Percentiles rank a stretch among this genome's conserved stretches.
phyloP scores from a whole-genome alignment of 2,329 filamentous ascomycete species.

The Diplodia seriata region DNA sequence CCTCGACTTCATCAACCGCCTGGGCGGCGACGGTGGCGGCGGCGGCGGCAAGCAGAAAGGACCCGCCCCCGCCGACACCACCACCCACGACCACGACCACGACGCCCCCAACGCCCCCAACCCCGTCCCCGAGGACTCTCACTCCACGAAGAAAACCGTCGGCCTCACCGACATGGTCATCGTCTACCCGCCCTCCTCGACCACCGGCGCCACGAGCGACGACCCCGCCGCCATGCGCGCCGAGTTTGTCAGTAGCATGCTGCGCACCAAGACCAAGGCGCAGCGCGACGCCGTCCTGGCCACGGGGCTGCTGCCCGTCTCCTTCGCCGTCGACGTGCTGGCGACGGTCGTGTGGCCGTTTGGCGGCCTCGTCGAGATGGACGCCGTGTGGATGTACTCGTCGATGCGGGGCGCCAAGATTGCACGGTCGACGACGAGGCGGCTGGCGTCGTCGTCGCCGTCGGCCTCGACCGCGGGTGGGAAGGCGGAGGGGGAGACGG shows the following conservation, averaged over 20 bases:
- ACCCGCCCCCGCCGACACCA: neutral
- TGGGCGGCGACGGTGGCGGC: slow-evolving; percentile 38
- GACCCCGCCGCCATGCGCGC: slow-evolving; percentile 44
- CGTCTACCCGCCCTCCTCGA: slow-evolving; percentile 45
- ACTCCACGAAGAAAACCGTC: slow-evolving; percentile 47
- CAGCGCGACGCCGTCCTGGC: slow-evolving; percentile 53
- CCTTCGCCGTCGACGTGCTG: slow-evolving; percentile 46
- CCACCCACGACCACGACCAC: neutral
- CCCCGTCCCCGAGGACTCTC: neutral
- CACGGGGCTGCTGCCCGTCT: slow-evolving; percentile 49
- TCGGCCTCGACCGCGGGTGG: neutral
- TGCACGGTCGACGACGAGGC: slow-evolving; percentile 49
- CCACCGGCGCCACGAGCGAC: slow-evolving; percentile 36
- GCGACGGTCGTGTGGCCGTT: slow-evolving; percentile 48
- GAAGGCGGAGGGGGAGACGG: slow-evolving; percentile 23
- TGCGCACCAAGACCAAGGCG: slow-evolving; percentile 52
- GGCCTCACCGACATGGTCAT: slow-evolving; percentile 52
- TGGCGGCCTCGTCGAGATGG: slow-evolving; percentile 47
- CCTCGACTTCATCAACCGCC: slow-evolving; percentile 54
- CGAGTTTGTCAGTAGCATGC: slow-evolving; percentile 53
- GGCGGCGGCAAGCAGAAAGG: neutral
- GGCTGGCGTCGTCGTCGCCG: slow-evolving; percentile 36
- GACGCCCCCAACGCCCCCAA: neutral
- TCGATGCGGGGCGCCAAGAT: slow-evolving; percentile 56
- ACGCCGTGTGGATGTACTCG: slow-evolving; percentile 48